These are phyloP conservation scores for Hymenoscyphus infarciens DNA, from an alignment of 2,329 filamentous ascomycete genomes.

Conservation along the genomic window DNA sequence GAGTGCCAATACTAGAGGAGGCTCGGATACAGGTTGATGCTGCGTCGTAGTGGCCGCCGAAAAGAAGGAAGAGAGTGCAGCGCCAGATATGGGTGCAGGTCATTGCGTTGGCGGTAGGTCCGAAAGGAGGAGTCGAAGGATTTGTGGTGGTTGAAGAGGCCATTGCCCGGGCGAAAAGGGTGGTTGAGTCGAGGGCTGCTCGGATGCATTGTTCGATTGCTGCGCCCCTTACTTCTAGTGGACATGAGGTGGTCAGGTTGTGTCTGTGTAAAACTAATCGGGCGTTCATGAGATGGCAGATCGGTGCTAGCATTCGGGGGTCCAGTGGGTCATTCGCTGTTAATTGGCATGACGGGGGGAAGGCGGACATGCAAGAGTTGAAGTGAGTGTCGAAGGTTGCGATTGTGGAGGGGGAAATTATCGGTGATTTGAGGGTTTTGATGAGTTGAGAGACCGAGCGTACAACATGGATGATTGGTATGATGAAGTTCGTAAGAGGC, in stretches of 20 bases:
- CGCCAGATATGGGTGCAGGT: constrained; percentile 85
- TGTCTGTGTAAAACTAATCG: constrained; percentile 85
- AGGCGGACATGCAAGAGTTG: constrained; percentile 66
- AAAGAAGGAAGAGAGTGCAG: constrained; percentile 74
- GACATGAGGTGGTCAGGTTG: constrained; percentile 73
- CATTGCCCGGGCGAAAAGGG: constrained; percentile 66
- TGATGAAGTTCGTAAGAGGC: constrained; percentile 65
- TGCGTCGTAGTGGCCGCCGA: constrained; percentile 68
- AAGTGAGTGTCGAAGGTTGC: constrained; percentile 82
- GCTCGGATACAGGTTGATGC: constrained; percentile 72
- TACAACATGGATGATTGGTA: constrained; percentile 78
- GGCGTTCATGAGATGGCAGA: constrained; percentile 76
- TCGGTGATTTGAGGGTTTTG: constrained; percentile 64
- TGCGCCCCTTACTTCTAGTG: constrained; percentile 59
- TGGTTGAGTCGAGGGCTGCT: constrained; percentile 74
- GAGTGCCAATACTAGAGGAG: constrained; percentile 65
- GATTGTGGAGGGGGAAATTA: constrained; percentile 64
- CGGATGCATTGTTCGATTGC: constrained; percentile 76
- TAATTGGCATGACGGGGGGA: constrained; percentile 71
- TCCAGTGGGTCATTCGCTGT: constrained; percentile 65
- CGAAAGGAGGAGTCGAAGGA: constrained; percentile 35
- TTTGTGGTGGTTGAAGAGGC: constrained; percentile 37
- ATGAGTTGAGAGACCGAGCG: constrained; percentile 72
- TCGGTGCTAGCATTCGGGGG: constrained; percentile 68
- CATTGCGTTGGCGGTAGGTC: constrained; percentile 57